Conservation (phyloP, 179 eudicot genomes). For the Monotropa hypopitys region DNA sequence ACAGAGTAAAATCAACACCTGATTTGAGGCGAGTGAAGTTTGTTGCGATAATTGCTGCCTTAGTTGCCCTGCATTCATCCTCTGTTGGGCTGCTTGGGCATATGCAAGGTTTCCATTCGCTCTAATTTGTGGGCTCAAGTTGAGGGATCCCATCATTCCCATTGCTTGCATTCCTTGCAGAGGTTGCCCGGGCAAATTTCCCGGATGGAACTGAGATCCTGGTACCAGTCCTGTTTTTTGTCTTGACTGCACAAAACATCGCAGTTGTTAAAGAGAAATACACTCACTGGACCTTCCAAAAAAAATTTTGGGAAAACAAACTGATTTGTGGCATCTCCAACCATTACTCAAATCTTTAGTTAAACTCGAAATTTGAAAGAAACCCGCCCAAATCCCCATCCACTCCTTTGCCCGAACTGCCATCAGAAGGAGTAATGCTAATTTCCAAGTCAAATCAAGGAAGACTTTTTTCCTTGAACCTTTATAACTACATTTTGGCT, state of each 20-base stretch:
- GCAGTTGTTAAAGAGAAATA: conserved; percentile 5
- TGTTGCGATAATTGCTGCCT: conserved; percentile 54
- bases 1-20: conserved; percentile 26
- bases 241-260: conserved; percentile 48
- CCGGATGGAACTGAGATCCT: conserved; percentile 53
- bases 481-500: not conserved
- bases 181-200: conserved; percentile 49
- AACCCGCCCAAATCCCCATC: not conserved
- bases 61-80: conserved; percentile 43
- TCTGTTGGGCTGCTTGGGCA: conserved; percentile 57
- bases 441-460: not conserved
- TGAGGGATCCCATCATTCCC: conserved; percentile 48
- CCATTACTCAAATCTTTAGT: not conserved
- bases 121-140: conserved; percentile 50
- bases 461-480: not conserved
- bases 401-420: not conserved
- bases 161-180: conserved; percentile 59
- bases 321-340: not conserved
- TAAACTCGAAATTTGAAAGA: not conserved
- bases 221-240: conserved; percentile 55
- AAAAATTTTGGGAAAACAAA: not conserved
- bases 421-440: not conserved
- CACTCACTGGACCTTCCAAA: not conserved
- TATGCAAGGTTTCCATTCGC: conserved; percentile 46
- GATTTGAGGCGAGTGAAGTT: conserved; percentile 41